Percentiles rank a stretch among this genome's conserved stretches.
phyloP scores from a whole-genome alignment of 352 stramenopile species.

The Hyaloperonospora brassicae region DNA sequence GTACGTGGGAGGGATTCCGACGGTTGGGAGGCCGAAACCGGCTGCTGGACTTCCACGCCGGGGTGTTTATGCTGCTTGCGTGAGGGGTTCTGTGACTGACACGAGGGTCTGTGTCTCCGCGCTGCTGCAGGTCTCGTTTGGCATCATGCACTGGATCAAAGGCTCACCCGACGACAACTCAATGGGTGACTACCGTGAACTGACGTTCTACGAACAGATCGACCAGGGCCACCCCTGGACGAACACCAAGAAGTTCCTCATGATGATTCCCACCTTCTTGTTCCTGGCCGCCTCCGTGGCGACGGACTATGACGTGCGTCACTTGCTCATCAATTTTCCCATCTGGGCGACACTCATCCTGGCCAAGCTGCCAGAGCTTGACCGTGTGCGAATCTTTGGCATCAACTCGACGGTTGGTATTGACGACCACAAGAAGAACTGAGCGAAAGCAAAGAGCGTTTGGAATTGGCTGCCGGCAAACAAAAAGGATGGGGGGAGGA shows the following conservation, averaged over 20 bases:
- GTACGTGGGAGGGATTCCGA: slow-evolving; percentile 26
- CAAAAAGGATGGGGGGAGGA: neutral
- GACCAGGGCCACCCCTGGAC: slow-evolving; percentile 89
- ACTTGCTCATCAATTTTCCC: slow-evolving; percentile 87
- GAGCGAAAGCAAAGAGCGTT: slow-evolving; percentile 6
- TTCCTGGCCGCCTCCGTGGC: slow-evolving; percentile 82
- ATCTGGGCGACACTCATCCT: slow-evolving; percentile 89
- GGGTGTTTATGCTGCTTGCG: neutral
- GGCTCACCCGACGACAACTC: slow-evolving; percentile 89
- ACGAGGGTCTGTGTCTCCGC: slow-evolving; percentile 9
- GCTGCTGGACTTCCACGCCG: no score
- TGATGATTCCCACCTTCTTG: slow-evolving; percentile 89
- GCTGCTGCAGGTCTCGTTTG: slow-evolving; percentile 73
- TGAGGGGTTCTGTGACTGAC: slow-evolving; percentile 2
- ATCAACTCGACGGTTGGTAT: slow-evolving; percentile 95
- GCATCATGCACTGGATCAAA: slow-evolving; percentile 94
- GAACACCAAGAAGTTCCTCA: slow-evolving; percentile 90
- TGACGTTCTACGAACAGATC: slow-evolving; percentile 95
- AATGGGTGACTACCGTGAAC: slow-evolving; percentile 89
- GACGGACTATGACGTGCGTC: slow-evolving; percentile 82
- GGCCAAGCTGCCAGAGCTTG: slow-evolving; percentile 89
- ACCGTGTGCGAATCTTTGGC: slow-evolving; percentile 92
- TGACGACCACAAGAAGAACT: slow-evolving; percentile 82
- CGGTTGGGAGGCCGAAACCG: neutral
- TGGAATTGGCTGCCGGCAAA: slow-evolving; percentile 2